Percentiles rank a stretch among this genome's conserved stretches.
These are phyloP conservation scores for Arthrobotrys iridis DNA, from an alignment of 2,329 filamentous ascomycete genomes.

Conservation along the genomic window DNA sequence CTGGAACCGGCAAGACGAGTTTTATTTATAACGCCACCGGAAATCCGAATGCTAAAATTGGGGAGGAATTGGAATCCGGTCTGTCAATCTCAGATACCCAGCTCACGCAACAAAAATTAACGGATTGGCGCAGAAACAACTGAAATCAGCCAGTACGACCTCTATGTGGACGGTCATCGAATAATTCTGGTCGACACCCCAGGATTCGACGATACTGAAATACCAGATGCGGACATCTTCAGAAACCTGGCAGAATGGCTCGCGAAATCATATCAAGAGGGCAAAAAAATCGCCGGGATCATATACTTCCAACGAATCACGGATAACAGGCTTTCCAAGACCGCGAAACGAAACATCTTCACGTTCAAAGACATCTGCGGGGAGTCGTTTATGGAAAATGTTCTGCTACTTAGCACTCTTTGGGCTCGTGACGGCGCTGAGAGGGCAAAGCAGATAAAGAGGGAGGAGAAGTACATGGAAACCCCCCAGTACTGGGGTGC, in stretches of 20 bases:
- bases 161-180: not conserved
- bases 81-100: no score
- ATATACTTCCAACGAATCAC: constrained; percentile 61
- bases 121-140: not conserved
- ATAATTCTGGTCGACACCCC: constrained; percentile 60
- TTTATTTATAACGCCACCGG: constrained; percentile 4
- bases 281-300: constrained; percentile 59
- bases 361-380: constrained; percentile 5
- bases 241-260: constrained; percentile 58
- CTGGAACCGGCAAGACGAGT: not conserved
- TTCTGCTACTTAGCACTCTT: not conserved
- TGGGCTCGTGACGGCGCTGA: not conserved
- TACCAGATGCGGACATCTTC: constrained; percentile 59
- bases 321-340: constrained; percentile 35
- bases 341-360: not conserved
- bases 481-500: not conserved
- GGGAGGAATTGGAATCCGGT: not conserved
- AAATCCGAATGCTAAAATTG: not conserved
- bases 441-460: not conserved
- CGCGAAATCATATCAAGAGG: constrained; percentile 56
- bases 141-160: not conserved
- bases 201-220: constrained; percentile 59
- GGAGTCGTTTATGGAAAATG: constrained; percentile 1
- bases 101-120: no score
- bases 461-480: not conserved